Percentiles rank a stretch among this genome's conserved stretches.
These are phyloP conservation scores for Lathyrus aphaca DNA, from an alignment of 306 rosid genomes.

Conservation along the genomic window DNA sequence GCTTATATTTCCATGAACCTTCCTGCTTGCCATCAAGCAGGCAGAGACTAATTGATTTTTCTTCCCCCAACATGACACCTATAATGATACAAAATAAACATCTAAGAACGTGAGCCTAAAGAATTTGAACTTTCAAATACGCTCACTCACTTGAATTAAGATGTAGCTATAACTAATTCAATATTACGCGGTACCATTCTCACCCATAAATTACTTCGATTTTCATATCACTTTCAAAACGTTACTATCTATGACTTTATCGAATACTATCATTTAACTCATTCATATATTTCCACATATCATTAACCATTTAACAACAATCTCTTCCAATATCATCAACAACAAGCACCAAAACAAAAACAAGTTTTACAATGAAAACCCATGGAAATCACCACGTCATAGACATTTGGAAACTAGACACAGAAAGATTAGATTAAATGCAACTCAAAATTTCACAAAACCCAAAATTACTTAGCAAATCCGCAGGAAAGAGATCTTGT, in stretches of 20 bases:
- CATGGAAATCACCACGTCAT: slow-evolving; percentile 25
- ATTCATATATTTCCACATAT: not conserved
- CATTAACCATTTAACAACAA: not conserved
- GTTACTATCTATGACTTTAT: not conserved
- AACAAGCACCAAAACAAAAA: not conserved
- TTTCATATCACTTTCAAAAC: not conserved
- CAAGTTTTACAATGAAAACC: slow-evolving; percentile 26
- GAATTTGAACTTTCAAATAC: not conserved
- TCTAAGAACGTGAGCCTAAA: too few species aligned
- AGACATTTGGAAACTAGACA: slow-evolving; percentile 38
- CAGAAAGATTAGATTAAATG: slow-evolving; percentile 47
- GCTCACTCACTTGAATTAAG: not conserved
- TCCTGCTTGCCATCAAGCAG: too few species aligned
- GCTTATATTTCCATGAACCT: too few species aligned
- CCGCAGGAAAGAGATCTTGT: slow-evolving; percentile 57
- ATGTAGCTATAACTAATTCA: not conserved
- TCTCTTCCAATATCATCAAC: not conserved
- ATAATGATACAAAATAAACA: too few species aligned
- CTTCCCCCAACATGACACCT: too few species aligned
- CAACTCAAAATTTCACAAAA: slow-evolving; percentile 47
- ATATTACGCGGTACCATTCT: not conserved
- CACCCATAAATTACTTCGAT: not conserved
- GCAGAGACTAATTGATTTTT: too few species aligned
- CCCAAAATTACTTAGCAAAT: slow-evolving; percentile 52
- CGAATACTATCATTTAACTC: not conserved